A percentile compares a stretch with the other conserved stretches of the same genome.
phyloP scores from a whole-genome alignment of 306 rosid genomes.

The Gastrolobium bilobum region DNA sequence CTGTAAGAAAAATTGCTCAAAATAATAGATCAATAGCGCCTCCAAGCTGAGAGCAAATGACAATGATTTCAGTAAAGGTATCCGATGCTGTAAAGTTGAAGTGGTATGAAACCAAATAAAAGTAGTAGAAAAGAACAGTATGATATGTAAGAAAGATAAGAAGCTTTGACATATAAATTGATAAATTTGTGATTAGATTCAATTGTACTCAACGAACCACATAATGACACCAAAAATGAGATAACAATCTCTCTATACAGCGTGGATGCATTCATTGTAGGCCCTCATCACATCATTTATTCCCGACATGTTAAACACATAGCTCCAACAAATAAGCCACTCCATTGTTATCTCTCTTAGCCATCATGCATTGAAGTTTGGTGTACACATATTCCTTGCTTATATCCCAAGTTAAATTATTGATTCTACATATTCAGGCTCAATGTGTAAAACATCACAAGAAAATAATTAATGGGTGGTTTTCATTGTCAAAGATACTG shows the following conservation, averaged over 20 bases:
- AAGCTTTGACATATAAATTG: neutral
- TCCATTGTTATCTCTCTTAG: neutral
- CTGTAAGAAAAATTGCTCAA: too few relatives aligned
- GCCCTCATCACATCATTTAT: constrained; percentile 48
- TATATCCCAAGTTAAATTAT: constrained; percentile 53
- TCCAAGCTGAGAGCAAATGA: too few relatives aligned
- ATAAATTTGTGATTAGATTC: constrained; percentile 23
- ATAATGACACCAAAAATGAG: constrained; percentile 5
- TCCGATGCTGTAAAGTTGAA: too few relatives aligned
- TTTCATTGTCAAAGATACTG: constrained; percentile 5
- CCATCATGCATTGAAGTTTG: constrained; percentile 25
- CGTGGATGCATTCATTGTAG: constrained; percentile 39
- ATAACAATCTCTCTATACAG: constrained; percentile 22
- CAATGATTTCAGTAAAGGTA: too few relatives aligned
- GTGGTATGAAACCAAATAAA: neutral
- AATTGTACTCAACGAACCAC: constrained; percentile 10
- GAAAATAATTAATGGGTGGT: neutral
- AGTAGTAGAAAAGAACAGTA: neutral
- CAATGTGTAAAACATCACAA: neutral
- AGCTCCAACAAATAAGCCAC: constrained; percentile 46
- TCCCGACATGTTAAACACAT: constrained; percentile 42
- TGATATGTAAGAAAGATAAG: neutral
- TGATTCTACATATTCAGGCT: constrained; percentile 30
- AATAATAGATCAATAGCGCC: too few relatives aligned
- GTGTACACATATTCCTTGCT: constrained; percentile 49